Evolutionary conservation across 2,329 filamentous ascomycete genomes (phyloP).

Genomic region (Alternaria postmessia): DNA sequence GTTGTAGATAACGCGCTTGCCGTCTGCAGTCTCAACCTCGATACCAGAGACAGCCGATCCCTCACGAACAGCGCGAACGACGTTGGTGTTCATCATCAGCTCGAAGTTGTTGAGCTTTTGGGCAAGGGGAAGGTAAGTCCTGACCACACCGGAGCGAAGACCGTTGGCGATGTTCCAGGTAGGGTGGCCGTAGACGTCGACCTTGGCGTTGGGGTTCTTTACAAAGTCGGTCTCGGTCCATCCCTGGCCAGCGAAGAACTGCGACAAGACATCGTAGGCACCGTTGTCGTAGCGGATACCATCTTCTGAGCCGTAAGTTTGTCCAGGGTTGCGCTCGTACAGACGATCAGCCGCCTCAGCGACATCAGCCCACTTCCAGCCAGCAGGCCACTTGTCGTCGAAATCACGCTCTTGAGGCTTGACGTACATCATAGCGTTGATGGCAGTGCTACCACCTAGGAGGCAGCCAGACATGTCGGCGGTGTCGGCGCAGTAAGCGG

Average conservation of each 20-base stretch:
- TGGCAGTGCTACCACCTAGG: conserved; percentile 70
- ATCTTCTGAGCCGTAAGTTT: conserved; percentile 70
- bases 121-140: conserved; percentile 73
- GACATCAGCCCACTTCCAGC: conserved; percentile 74
- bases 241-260: conserved; percentile 66
- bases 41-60: conserved; percentile 70
- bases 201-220: conserved; percentile 66
- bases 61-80: conserved; percentile 69
- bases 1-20: conserved; percentile 59
- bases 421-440: conserved; percentile 61
- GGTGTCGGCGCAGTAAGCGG: conserved; percentile 66
- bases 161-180: conserved; percentile 71
- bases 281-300: conserved; percentile 70
- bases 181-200: conserved; percentile 67
- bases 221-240: conserved; percentile 73
- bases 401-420: conserved; percentile 62
- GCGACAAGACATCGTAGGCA: conserved; percentile 69
- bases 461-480: conserved; percentile 75
- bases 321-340: conserved; percentile 76
- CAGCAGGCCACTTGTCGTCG: conserved; percentile 74
- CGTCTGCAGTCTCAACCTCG: conserved; percentile 59
- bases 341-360: conserved; percentile 66
- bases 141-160: conserved; percentile 72
- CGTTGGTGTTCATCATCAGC: conserved; percentile 70
- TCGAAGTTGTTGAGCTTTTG: conserved; percentile 69